Percentiles rank a stretch among this genome's conserved stretches.
Evolutionary conservation across 805 yeast genomes (phyloP).

Genomic region (Zygoascus biomembranicola): DNA sequence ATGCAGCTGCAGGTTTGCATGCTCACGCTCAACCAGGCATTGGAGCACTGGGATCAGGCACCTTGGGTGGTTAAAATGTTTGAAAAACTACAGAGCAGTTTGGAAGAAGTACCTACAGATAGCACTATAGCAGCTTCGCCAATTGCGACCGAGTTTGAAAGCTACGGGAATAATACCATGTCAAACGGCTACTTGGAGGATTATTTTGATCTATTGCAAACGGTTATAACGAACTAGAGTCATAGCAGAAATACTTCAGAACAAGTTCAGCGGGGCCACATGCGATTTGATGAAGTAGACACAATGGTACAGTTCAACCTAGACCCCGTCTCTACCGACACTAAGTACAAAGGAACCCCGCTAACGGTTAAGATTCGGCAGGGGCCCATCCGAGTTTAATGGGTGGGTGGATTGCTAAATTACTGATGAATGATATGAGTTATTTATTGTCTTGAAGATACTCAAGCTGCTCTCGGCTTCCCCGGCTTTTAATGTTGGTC

Average conservation of each 20-base stretch:
- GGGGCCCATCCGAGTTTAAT: too few species aligned
- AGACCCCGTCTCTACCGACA: too few species aligned
- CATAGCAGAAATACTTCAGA: neutral
- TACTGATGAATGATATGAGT: too few species aligned
- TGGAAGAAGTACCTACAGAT: neutral
- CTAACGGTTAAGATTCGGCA: too few species aligned
- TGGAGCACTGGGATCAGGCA: conserved; percentile 15
- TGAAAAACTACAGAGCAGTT: neutral
- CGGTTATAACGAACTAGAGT: neutral
- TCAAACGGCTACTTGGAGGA: neutral
- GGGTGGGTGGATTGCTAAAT: too few species aligned
- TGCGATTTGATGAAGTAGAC: too few species aligned
- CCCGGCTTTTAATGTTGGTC: too few species aligned
- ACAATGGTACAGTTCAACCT: too few species aligned
- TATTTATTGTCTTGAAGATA: too few species aligned
- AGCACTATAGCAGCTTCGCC: neutral
- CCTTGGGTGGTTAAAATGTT: conserved; percentile 5
- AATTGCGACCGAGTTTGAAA: neutral
- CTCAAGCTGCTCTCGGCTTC: too few species aligned
- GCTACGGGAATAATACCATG: neutral
- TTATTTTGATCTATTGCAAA: neutral
- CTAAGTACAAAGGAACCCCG: too few species aligned
- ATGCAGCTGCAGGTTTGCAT: conserved; percentile 10
- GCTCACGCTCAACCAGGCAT: conserved; percentile 8
- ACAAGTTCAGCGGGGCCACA: too few species aligned